Base-by-base conservation (phyloP, 2,329 filamentous ascomycete species). In the Cladosporium colombiae region DNA sequence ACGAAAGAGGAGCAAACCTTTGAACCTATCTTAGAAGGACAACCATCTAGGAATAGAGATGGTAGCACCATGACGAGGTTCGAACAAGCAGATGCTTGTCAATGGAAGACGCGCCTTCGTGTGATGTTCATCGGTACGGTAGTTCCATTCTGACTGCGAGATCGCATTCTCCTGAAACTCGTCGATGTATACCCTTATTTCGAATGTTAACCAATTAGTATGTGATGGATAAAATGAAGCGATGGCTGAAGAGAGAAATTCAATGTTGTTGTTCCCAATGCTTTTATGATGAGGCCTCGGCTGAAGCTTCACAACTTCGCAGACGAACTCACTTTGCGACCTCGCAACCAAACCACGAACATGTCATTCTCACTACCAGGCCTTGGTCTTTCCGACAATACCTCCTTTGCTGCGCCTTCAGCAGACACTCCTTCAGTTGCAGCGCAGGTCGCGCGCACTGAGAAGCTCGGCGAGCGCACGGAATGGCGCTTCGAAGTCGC, bases 401-500 rank as follows among this genome's bases (percentile, higher is more conserved):
- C 37, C 5, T 62, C 58, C 21, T 56, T 61, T 35, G 52, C 37
- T 2, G 33, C 57, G 29, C 64, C 57, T n/a, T 56, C 61, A 18
- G 35, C 50, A 63, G 61, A 63, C 27, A 29, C 53, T 18, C 49
- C 57, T 31, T 62, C 64, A 11, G 27, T 50, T 3, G 58, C 33
- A 1, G 49, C 64, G 40, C 57, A 61, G 49, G 64, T 62, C 59
- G 59, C 75, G n/a, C 75, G 81, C 56, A 75, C 71, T 13, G 78
- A 83, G 70, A 76, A 78, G 4, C 78, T 84, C 21, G 68, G 76
- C 11, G 74, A 81, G n/a, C 78, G 79, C 68, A 79, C 80, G 44
- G 82, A 84, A 75, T 78, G 77, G 71, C 74, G 78, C 29, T 79
- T 79, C 71, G 78, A 80, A 63, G 74, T 78, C 31, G 72, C 72